phyloP scores from a whole-genome alignment of 441 rosid genomes.

The Gossypium gossypioides region DNA sequence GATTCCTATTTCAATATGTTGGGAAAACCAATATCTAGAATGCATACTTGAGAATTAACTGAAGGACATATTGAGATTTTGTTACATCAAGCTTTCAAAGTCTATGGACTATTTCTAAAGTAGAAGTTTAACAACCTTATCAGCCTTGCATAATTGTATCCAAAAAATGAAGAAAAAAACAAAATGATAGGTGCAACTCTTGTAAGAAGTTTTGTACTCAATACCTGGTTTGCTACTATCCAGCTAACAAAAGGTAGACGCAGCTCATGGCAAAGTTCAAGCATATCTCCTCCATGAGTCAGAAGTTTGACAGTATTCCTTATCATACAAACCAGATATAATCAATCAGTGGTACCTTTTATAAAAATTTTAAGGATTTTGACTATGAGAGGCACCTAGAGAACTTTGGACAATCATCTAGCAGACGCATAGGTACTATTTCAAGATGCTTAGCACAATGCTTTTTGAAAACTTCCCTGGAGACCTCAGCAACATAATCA shows the following conservation, averaged over 20 bases:
- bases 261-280: slow-evolving; percentile 85
- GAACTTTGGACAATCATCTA: slow-evolving; percentile 53
- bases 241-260: slow-evolving; percentile 76
- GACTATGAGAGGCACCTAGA: slow-evolving; percentile 36
- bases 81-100: background rate
- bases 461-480: slow-evolving; percentile 71
- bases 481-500: slow-evolving; percentile 61
- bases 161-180: background rate
- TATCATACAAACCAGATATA: slow-evolving; percentile 22
- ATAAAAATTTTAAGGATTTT: background rate
- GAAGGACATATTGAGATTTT: background rate
- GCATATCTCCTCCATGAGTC: slow-evolving; percentile 83
- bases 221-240: slow-evolving; percentile 67
- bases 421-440: slow-evolving; percentile 60
- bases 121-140: background rate
- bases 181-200: background rate
- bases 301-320: slow-evolving; percentile 89
- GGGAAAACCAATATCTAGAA: background rate
- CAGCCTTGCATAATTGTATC: background rate
- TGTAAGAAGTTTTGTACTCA: slow-evolving; percentile 5
- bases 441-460: slow-evolving; percentile 88
- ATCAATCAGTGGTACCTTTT: slow-evolving; percentile 18
- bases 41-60: background rate
- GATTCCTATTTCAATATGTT: background rate
- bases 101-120: background rate